Evolutionary conservation across 1,284 basidiomycete species (phyloP).

Genomic region (Puccinia coronata): DNA sequence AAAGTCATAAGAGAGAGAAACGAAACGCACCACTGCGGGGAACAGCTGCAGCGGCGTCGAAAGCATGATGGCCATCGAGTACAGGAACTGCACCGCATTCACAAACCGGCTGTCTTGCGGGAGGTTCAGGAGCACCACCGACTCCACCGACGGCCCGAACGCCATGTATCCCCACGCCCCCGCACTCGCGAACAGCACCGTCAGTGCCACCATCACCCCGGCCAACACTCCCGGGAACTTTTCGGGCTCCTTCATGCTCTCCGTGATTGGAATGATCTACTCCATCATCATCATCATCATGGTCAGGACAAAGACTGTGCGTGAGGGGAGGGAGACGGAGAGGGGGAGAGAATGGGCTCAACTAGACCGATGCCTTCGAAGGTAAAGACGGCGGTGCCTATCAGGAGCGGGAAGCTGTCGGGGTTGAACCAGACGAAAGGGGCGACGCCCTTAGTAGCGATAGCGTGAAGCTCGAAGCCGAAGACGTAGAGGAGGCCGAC

Average conservation of each 20-base stretch:
- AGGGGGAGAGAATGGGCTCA: constrained; percentile 56
- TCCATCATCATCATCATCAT: background rate
- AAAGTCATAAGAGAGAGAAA: background rate
- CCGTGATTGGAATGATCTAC: constrained; percentile 88
- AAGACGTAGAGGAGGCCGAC: constrained; percentile 66
- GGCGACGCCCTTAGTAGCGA: constrained; percentile 71
- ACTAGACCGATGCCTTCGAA: constrained; percentile 96
- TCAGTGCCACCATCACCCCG: constrained; percentile 81
- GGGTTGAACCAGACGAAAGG: constrained; percentile 85
- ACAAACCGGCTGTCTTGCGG: constrained; percentile 72
- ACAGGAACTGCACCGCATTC: constrained; percentile 54
- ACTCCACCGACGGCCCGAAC: constrained; percentile 66
- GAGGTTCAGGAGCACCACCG: constrained; percentile 93
- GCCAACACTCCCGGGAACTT: constrained; percentile 87
- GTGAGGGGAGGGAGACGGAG: constrained; percentile 12
- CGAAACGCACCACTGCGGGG: constrained; percentile 70
- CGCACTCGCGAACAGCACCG: constrained; percentile 77
- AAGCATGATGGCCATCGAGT: constrained; percentile 85
- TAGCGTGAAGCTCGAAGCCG: constrained; percentile 68
- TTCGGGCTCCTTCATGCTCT: constrained; percentile 85
- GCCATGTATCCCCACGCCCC: constrained; percentile 65
- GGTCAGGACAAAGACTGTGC: constrained; percentile 16
- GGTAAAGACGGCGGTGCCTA: constrained; percentile 96
- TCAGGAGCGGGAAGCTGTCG: constrained; percentile 83
- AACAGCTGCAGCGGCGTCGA: constrained; percentile 94